A percentile compares a stretch with the other conserved stretches of the same genome.
phyloP scores from a whole-genome alignment of 805 yeast genomes.

The Candida parachauliodes region DNA sequence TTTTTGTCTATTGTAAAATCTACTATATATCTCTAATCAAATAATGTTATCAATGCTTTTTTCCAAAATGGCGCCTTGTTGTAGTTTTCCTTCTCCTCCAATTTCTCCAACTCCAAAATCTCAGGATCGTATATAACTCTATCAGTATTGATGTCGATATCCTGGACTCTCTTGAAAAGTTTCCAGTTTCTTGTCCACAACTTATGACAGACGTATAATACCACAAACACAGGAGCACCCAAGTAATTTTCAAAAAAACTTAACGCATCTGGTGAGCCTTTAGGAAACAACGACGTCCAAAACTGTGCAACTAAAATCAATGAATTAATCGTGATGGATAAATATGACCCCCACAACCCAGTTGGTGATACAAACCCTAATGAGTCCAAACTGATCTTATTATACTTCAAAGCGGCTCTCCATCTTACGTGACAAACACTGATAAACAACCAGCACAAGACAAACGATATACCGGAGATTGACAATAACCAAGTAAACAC shows the following conservation, averaged over 20 bases:
- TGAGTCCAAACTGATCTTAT: constrained; percentile 21
- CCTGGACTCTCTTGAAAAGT: constrained; percentile 20
- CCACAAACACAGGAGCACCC: constrained; percentile 27
- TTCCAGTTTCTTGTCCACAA: constrained; percentile 29
- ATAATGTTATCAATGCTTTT: constrained; percentile 13
- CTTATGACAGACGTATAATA: constrained; percentile 31
- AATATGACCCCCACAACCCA: constrained; percentile 37
- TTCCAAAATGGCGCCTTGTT: constrained; percentile 17
- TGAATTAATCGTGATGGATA: constrained; percentile 26
- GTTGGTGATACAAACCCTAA: constrained; percentile 37
- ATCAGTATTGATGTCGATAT: constrained; percentile 28
- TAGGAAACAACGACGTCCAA: constrained; percentile 42
- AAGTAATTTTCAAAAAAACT: constrained; percentile 32
- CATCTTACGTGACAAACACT: constrained; percentile 39
- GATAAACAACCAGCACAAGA: constrained; percentile 41
- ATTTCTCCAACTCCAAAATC: constrained; percentile 26
- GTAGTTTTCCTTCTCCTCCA: constrained; percentile 19
- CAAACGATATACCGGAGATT: constrained; percentile 27
- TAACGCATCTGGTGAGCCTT: constrained; percentile 21
- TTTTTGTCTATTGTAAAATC: constrained; percentile 1
- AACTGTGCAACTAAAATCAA: constrained; percentile 40
- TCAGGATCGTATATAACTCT: constrained; percentile 32
- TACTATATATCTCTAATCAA: constrained; percentile 9
- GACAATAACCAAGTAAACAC: constrained; percentile 39
- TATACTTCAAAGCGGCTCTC: constrained; percentile 34